A percentile compares a stretch with the other conserved stretches of the same genome.
Evolutionary conservation across 1,284 basidiomycete genomes (phyloP).

Genomic region (Papiliotrema terrestris): DNA sequence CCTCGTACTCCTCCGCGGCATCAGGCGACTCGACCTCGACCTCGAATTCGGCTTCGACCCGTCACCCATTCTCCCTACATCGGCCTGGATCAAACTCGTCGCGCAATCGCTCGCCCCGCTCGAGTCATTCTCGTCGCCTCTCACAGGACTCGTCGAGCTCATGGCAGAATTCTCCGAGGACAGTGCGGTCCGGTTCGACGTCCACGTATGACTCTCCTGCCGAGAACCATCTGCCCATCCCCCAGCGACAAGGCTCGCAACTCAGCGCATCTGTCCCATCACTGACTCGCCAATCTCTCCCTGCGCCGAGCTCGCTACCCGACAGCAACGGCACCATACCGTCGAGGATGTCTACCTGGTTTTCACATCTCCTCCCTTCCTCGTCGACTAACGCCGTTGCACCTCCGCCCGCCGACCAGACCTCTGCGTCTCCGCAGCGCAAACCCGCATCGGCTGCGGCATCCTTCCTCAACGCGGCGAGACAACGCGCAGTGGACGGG

Average conservation of each 20-base stretch:
- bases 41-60: slow-evolving; percentile 7
- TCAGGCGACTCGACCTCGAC: slow-evolving; percentile 26
- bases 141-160: slow-evolving; percentile 33
- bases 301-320: slow-evolving; percentile 19
- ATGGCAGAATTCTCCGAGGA: slow-evolving; percentile 18
- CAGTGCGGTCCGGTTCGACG: slow-evolving; percentile 22
- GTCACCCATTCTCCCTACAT: slow-evolving; percentile 14
- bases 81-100: slow-evolving; percentile 17
- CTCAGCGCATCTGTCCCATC: slow-evolving; percentile 34
- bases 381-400: slow-evolving; percentile 15
- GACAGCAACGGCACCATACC: slow-evolving; percentile 23
- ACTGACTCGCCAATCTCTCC: slow-evolving; percentile 25
- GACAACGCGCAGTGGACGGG: slow-evolving; percentile 46
- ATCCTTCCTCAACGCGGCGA: slow-evolving; percentile 41
- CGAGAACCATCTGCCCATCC: slow-evolving; percentile 22
- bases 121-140: slow-evolving; percentile 20
- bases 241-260: slow-evolving; percentile 22
- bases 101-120: slow-evolving; percentile 9
- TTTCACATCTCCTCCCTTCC: slow-evolving; percentile 41
- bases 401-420: slow-evolving; percentile 3
- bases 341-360: slow-evolving; percentile 41
- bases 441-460: slow-evolving; percentile 38
- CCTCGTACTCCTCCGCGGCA: slow-evolving; percentile 33
- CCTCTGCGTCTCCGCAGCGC: slow-evolving; percentile 31
- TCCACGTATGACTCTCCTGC: slow-evolving; percentile 20